Evolutionary conservation across 139 green algal genomes (phyloP).

Genomic region (Desmodesmus armatus): DNA sequence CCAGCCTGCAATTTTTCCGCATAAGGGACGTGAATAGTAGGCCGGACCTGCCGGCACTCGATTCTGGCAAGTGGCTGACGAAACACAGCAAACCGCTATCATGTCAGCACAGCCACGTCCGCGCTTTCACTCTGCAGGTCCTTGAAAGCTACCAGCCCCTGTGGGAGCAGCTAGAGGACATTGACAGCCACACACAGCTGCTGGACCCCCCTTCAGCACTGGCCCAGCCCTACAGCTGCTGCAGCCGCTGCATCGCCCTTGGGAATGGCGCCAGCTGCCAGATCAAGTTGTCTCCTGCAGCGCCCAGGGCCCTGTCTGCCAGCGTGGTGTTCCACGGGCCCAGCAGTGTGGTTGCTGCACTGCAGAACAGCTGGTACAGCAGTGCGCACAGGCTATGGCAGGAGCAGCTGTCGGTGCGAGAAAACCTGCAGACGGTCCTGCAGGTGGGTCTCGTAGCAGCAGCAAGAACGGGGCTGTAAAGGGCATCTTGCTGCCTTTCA

Average conservation of each 20-base stretch:
- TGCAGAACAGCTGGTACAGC: constrained; percentile 29
- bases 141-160: constrained; percentile 40
- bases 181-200: constrained; percentile 41
- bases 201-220: constrained; percentile 43
- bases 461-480: neutral
- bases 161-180: constrained; percentile 45
- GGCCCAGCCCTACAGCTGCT: constrained; percentile 2
- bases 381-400: constrained; percentile 3
- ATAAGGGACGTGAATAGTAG: too few species aligned
- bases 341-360: neutral
- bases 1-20: too few species aligned
- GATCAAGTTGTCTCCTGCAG: constrained; percentile 36
- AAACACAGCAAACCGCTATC: too few species aligned
- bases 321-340: constrained; percentile 16
- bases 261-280: constrained; percentile 36
- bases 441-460: neutral
- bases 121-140: neutral
- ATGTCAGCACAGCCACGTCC: too few species aligned
- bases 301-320: constrained; percentile 14
- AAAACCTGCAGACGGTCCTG: constrained; percentile 19
- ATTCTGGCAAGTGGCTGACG: too few species aligned
- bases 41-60: too few species aligned
- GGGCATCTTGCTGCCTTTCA: too few species aligned
- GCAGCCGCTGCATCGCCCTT: constrained; percentile 39
- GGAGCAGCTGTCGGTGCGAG: neutral